Evolutionary conservation across 805 yeast species (phyloP), one percentile per base, ranked within the genome.

Genomic region (Kockiozyma suomiensis): DNA sequence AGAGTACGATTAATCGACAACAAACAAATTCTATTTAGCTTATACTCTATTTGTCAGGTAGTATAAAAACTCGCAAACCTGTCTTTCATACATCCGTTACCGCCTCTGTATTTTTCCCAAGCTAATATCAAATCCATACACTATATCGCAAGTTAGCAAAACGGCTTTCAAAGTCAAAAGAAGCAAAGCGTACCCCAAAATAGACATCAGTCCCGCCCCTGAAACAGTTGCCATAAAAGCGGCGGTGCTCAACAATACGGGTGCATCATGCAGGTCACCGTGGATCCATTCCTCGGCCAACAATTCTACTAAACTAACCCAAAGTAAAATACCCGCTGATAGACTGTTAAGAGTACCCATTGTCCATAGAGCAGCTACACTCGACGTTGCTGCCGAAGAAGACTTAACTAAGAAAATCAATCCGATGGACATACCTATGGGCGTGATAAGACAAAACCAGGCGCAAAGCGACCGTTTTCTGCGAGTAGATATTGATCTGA

Each of bases 371-470:
- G 61, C 58, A 17, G 37, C 12, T 3, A 61, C 56, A 15, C 65
- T 50, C 2, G 60, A 15, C 4, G 47, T 62, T 21, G 54, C 56
- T 10, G 64, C 41, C 40, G 79, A 72, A 3, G 87, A 88, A 17
- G 50, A 40, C 2, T 21, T 32, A 7, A 33, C 32, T 26, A 23
- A 42, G 25, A 46, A 21, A 46, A 91, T 91, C 37, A 90, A 74
- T 42, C 96, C 97, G 66, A 87, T 83, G 2, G 87, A 91, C 66
- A 87, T 81, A 2, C 93, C 87, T 48, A 87, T 75, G 1, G 96
- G 96, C 0, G 94, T 86, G 13, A 86, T 78, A 4, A 87, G 47
- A 1, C 83, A 73, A 70, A 77, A 86, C 83, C 86, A 83, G 13
- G 56, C 6, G 46, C 70, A 66, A 19, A 68, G 56, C 21, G 43